Percentiles rank a stretch among this genome's conserved stretches.
These are phyloP conservation scores for Spencermartinsiella europaea DNA, from an alignment of 805 yeast genomes.

Conservation along the genomic window DNA sequence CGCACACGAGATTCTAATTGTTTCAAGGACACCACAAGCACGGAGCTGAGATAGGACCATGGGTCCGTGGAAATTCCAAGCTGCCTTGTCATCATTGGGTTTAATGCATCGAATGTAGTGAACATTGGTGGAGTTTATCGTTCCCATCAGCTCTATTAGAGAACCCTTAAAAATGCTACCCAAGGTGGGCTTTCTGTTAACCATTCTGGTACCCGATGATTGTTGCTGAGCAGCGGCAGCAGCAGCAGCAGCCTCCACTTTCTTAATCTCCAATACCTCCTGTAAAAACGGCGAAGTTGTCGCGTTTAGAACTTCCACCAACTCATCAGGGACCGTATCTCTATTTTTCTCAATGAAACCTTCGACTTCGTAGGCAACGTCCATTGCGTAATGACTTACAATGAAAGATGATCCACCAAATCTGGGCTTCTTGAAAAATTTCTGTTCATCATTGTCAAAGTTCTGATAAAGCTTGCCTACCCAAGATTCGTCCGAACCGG, in stretches of 20 bases:
- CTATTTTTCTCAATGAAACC: constrained; percentile 96
- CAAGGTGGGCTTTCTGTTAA: constrained; percentile 78
- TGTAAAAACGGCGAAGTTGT: constrained; percentile 62
- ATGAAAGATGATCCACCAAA: constrained; percentile 89
- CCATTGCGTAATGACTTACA: constrained; percentile 90
- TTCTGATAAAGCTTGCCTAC: constrained; percentile 82
- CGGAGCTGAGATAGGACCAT: constrained; percentile 94
- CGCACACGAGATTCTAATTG: constrained; percentile 93
- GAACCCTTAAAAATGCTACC: constrained; percentile 94
- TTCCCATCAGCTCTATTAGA: constrained; percentile 84
- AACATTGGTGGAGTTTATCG: constrained; percentile 90
- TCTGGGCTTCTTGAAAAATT: constrained; percentile 86
- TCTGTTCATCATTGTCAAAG: constrained; percentile 70
- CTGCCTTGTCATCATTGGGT: constrained; percentile 89
- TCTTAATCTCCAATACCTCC: constrained; percentile 53
- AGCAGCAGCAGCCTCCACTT: constrained; percentile 49
- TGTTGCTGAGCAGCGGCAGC: constrained; percentile 37
- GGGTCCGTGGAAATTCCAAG: constrained; percentile 92
- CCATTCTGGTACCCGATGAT: constrained; percentile 38
- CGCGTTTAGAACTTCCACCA: constrained; percentile 72
- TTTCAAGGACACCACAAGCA: constrained; percentile 98
- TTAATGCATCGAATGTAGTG: constrained; percentile 97
- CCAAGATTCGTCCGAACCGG: constrained; percentile 92
- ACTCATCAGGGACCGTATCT: constrained; percentile 96
- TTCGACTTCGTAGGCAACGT: constrained; percentile 84